phyloP scores from a whole-genome alignment of 441 rosid genomes.

The Melastoma candidum region DNA sequence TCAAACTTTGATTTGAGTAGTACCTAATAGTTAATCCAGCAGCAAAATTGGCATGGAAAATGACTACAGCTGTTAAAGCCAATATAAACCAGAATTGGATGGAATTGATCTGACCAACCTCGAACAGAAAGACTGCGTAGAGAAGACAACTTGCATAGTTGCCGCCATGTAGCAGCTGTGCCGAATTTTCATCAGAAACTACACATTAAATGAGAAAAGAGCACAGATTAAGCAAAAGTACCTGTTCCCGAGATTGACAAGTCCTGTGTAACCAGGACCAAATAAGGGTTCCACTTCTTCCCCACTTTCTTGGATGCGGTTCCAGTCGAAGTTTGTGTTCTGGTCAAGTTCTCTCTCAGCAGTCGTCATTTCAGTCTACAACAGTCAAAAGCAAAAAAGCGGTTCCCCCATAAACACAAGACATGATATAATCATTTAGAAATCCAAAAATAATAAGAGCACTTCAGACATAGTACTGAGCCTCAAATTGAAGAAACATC shows the following conservation, averaged over 20 bases:
- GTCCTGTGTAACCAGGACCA: constrained; percentile 97
- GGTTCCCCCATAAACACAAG: too few species aligned
- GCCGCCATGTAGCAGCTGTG: constrained; percentile 98
- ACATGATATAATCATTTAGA: too few species aligned
- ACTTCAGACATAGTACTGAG: too few species aligned
- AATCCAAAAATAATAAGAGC: too few species aligned
- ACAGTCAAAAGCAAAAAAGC: background rate
- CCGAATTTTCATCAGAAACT: constrained; percentile 11
- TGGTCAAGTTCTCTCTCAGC: constrained; percentile 99
- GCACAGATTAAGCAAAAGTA: constrained; percentile 20
- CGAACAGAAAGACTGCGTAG: constrained; percentile 56
- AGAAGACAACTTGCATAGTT: constrained; percentile 90
- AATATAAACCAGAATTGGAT: background rate
- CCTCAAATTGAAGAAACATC: too few species aligned
- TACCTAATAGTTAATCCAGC: constrained; percentile 38
- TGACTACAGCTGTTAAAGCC: constrained; percentile 1
- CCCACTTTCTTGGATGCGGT: constrained; percentile 98
- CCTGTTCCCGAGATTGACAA: constrained; percentile 96
- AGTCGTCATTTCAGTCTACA: constrained; percentile 97
- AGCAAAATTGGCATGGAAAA: constrained; percentile 1
- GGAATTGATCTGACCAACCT: constrained; percentile 31
- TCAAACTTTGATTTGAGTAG: constrained; percentile 54
- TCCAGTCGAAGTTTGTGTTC: constrained; percentile 93
- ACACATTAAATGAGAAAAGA: background rate
- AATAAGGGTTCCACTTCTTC: constrained; percentile 65